Conservation (phyloP, 148 eudicot species). For the Tetragonia tetragonoides region DNA sequence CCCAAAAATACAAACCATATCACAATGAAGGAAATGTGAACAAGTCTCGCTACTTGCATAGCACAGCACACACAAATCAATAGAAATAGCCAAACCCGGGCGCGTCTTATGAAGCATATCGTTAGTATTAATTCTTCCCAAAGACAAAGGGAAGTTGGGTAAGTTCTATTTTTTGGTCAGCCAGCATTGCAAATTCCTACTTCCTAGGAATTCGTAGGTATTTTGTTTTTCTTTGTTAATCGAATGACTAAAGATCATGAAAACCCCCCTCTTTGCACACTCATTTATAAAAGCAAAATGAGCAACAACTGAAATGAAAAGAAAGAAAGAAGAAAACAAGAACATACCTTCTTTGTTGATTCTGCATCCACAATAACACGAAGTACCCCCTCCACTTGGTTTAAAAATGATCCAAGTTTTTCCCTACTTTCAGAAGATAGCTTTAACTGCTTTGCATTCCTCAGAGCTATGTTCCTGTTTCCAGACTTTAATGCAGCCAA, state of each 20-base stretch:
- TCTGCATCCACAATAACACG: constrained; percentile 65
- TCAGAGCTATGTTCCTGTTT: constrained; percentile 55
- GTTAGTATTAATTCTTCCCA: too few relatives aligned
- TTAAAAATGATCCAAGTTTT: constrained; percentile 44
- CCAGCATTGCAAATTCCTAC: too few relatives aligned
- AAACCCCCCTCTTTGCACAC: not conserved
- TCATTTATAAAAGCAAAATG: constrained; percentile 2
- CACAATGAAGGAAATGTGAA: too few relatives aligned
- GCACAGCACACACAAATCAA: too few relatives aligned
- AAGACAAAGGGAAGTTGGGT: too few relatives aligned
- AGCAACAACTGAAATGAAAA: not conserved
- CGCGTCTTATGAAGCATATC: too few relatives aligned
- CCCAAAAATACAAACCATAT: too few relatives aligned
- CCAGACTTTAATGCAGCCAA: constrained; percentile 61
- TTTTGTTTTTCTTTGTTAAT: too few relatives aligned
- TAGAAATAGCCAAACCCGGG: too few relatives aligned
- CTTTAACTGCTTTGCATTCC: constrained; percentile 76
- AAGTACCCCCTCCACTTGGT: constrained; percentile 78
- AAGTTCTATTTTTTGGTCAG: too few relatives aligned
- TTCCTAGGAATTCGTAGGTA: too few relatives aligned
- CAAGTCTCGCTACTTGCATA: too few relatives aligned
- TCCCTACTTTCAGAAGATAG: constrained; percentile 68
- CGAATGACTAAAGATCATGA: not conserved
- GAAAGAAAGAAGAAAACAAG: not conserved
- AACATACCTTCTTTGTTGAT: constrained; percentile 68